phyloP scores from a whole-genome alignment of 2,329 filamentous ascomycete genomes.

The Fusarium staphyleae region DNA sequence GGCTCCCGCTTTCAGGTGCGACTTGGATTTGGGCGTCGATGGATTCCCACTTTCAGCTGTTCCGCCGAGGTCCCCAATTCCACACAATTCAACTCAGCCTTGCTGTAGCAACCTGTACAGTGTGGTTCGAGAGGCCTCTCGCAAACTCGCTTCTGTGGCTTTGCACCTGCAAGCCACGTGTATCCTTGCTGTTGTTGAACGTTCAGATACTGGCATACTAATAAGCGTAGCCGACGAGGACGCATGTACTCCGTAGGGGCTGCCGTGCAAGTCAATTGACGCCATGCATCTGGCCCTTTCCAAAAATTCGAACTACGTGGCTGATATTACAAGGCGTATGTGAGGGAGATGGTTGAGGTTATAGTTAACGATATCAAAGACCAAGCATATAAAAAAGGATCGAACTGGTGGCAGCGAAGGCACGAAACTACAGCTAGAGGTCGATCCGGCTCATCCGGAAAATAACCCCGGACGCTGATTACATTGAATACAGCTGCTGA shows the following conservation, averaged over 20 bases:
- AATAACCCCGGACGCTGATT: slow-evolving; percentile 23
- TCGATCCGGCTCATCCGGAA: slow-evolving; percentile 31
- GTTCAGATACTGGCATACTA: not conserved
- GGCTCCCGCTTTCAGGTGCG: slow-evolving; percentile 1
- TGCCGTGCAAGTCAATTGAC: slow-evolving; percentile 1
- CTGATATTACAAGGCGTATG: not conserved
- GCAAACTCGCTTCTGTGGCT: not conserved
- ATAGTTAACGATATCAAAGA: not conserved
- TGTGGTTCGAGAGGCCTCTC: slow-evolving; percentile 30
- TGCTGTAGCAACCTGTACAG: slow-evolving; percentile 2
- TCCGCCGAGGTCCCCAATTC: not conserved
- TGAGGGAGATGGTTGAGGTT: not conserved
- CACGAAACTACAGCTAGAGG: slow-evolving; percentile 5
- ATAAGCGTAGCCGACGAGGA: not conserved
- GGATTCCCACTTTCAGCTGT: slow-evolving; percentile 22
- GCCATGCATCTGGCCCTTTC: not conserved
- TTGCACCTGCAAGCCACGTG: too few species aligned
- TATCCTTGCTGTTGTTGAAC: too few species aligned
- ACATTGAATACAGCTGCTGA: too few species aligned
- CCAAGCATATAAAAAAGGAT: not conserved
- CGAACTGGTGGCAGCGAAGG: not conserved
- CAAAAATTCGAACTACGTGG: not conserved
- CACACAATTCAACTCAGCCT: not conserved
- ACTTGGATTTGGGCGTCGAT: not conserved
- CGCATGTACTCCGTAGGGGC: not conserved